phyloP scores from a whole-genome alignment of 139 green algal species.

The Yamagishiella unicocca region DNA sequence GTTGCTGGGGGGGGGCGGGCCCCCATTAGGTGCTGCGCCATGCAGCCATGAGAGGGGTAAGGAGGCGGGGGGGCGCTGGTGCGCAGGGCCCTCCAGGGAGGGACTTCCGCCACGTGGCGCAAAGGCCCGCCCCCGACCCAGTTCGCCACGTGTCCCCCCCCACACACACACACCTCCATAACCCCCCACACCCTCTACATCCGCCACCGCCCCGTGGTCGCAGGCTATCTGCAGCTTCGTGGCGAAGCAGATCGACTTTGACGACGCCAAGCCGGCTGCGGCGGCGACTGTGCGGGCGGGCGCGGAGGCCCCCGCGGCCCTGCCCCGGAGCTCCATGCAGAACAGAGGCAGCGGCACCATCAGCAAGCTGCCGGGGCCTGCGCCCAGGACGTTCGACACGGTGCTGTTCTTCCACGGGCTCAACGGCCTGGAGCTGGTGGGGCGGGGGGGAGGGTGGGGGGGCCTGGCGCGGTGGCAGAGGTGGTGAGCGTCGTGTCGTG shows the following conservation, averaged over 20 bases:
- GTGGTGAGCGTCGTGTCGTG: not conserved
- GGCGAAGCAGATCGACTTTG: slow-evolving; percentile 48
- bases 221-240: slow-evolving; percentile 62
- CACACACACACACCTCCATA: not conserved
- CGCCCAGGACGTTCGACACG: slow-evolving; percentile 18
- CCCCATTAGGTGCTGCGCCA: too few species aligned
- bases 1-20: too few species aligned
- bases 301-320: not conserved
- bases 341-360: not conserved
- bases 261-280: not conserved
- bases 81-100: too few species aligned
- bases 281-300: not conserved
- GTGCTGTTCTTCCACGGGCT: slow-evolving; percentile 77
- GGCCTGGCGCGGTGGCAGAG: not conserved
- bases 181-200: not conserved
- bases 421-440: slow-evolving; percentile 60
- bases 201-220: too few species aligned
- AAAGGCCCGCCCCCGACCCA: too few species aligned
- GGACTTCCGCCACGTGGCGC: too few species aligned
- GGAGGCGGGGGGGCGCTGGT: too few species aligned
- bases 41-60: too few species aligned
- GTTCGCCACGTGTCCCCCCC: not conserved
- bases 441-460: not conserved
- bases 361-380: not conserved
- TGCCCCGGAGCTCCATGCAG: not conserved